phyloP scores from a whole-genome alignment of 23 red algal species.

The Chondrus crispus region DNA sequence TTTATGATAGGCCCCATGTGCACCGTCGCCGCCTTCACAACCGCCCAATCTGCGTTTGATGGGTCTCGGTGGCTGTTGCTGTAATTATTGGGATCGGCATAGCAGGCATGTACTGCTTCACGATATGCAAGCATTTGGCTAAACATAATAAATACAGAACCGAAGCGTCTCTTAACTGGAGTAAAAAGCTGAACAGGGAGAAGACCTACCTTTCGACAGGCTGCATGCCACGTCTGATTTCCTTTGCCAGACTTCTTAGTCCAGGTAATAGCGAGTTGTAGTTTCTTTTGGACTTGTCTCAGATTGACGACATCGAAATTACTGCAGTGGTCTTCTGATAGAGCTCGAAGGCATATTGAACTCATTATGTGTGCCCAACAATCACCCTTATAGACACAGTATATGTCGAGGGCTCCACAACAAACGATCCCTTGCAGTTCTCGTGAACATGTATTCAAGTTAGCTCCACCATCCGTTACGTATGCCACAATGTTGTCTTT shows the following conservation, averaged over 20 bases:
- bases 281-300: background rate
- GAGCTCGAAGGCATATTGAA: background rate
- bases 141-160: background rate
- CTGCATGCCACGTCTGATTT: background rate
- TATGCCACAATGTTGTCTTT: background rate
- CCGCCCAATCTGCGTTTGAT: background rate
- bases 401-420: background rate
- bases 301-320: background rate
- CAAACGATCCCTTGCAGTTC: background rate
- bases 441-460: background rate
- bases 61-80: background rate
- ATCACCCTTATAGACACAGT: background rate
- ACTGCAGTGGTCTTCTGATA: background rate
- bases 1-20: background rate
- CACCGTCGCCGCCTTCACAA: background rate
- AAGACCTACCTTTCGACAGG: background rate
- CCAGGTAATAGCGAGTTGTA: background rate
- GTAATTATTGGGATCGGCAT: background rate
- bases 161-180: background rate
- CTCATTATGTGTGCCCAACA: background rate
- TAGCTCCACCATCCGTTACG: background rate
- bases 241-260: background rate
- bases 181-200: background rate
- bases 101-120: background rate
- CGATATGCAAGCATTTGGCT: background rate